Base-by-base conservation (phyloP, 306 rosid genomes). In the Parietaria judaica region DNA sequence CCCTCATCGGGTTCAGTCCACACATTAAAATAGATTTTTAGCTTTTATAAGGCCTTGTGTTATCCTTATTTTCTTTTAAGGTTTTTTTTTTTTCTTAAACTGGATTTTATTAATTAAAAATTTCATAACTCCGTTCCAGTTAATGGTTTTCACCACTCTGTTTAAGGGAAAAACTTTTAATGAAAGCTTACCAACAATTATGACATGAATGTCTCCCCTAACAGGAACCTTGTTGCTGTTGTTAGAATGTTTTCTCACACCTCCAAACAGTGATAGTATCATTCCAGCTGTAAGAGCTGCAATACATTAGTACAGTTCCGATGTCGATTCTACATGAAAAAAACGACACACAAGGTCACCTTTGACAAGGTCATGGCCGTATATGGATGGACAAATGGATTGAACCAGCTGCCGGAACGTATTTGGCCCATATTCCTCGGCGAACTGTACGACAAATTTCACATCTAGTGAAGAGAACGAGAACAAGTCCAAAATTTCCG, bases 301-400 rank as follows among this genome's bases (percentile, higher is more conserved):
- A 67, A 64, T 58, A 67, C 64, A 69, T 53, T 63, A 63, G 63
- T 4, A 69, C 12, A 8, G 17, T 17, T 78, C 15, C 0, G 59
- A 31, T 56, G 37, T 44, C 55, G 73, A 15, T 66, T 64, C 70
- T 11, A 50, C 8, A 66, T 39, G 64, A 64, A 65, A 66, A 48
- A 56, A 58, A 31, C 34, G 16, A 45, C 16, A 43, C 46, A 57
- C 9, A 63, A 58, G 47, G 61, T 69, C 75, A 92, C 98, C 96
- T 84, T 92, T 92, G 68, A 92, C 95, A 70, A 92, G 94, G 60
- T 92, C 98, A 53, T 92, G 96, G n/a, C 99, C 99, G 47, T 80
- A 88, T 72, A 92, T 92, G 50, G 99, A 92, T 57, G 99, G 96
- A 77, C 96, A 92, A 64, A 92, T 74, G 58, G 99, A 86, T 51